Conservation (phyloP, 768 basidiomycete genomes). For the Stropharia rugosoannulata region DNA sequence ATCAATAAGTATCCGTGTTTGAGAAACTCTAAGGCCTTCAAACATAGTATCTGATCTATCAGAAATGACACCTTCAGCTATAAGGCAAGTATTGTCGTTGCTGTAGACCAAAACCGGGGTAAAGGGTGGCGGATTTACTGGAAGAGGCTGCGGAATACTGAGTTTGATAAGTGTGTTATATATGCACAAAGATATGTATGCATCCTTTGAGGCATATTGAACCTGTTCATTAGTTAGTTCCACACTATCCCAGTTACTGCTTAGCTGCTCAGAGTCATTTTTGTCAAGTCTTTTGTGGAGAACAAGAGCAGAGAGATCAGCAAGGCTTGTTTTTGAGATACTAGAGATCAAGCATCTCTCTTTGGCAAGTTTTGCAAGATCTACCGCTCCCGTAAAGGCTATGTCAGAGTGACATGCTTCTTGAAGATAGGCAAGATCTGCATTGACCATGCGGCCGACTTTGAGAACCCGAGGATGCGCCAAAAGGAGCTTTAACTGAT, state of each 20-base stretch:
- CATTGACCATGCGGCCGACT: too few relatives aligned
- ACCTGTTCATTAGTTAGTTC: conserved; percentile 10
- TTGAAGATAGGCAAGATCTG: too few relatives aligned
- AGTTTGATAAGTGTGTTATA: conserved; percentile 19
- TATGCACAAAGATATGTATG: conserved; percentile 11
- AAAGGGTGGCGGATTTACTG: not conserved
- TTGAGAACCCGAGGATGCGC: too few relatives aligned
- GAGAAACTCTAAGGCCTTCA: too few relatives aligned
- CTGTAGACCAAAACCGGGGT: conserved; percentile 13
- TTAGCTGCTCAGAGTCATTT: too few relatives aligned
- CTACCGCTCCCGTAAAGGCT: too few relatives aligned
- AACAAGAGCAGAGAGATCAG: conserved; percentile 27
- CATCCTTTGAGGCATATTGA: conserved; percentile 16
- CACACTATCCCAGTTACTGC: too few relatives aligned
- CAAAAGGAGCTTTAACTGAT: not conserved
- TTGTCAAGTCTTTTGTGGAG: conserved; percentile 16
- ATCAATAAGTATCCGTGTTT: too few relatives aligned
- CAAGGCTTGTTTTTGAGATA: conserved; percentile 17
- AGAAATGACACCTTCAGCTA: too few relatives aligned
- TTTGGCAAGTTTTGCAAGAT: not conserved
- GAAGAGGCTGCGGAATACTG: conserved; percentile 16
- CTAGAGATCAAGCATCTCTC: not conserved
- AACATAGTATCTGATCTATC: too few relatives aligned
- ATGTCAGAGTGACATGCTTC: too few relatives aligned
- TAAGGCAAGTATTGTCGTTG: too few relatives aligned